Evolutionary conservation across 2,329 filamentous ascomycete species (phyloP), one percentile per base, ranked within the genome.

Genomic region (Aspergillus quadricinctus): DNA sequence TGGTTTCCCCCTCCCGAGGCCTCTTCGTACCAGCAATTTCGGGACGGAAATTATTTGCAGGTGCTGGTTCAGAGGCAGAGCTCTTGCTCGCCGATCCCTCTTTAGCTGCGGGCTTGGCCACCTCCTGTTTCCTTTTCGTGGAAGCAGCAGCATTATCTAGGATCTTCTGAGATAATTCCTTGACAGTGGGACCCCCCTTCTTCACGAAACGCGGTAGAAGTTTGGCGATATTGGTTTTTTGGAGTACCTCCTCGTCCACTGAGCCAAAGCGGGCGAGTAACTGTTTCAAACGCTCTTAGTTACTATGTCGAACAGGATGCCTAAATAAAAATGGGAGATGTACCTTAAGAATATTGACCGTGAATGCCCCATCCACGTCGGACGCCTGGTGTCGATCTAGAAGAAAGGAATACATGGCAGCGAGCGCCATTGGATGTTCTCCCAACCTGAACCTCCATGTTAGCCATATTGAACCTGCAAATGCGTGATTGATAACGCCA

Each of bases 161-260:
- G 45, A 87, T 80, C 61, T 77, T 77, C 62, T 84, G 80, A 3
- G 82, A 80, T 35, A 83, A 75, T 17, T 74, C 75, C 64, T 84
- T 83, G 50, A 80, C 80, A 49, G 79, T 75, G n/a, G 78, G 79
- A 60, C 81, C 81, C 27, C 83, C 83, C 60, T 81, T 81, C 69
- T 85, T 87, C 52, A 80, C 74, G 60, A 85, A 81, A 27, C 80
- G 77, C 2, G 78, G 77, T 17, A 87, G 70, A 17, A 85, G 75
- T 65, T 85, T 87, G 53, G 77, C 77, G 29, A 86, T 71, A 62
- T 85, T 85, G 8, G 81, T 84, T 65, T 83, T 84, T 62, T 84
- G 80, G 25, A 86, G 73, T 50, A 81, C 77, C 50, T 83, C 80
- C 57, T 79, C 79, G 55, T 82, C 84, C 63, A 87, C 74, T 6